Evolutionary conservation across 306 rosid genomes (phyloP), one percentile per base, ranked within the genome.

Genomic region (Casuarina equisetifolia): DNA sequence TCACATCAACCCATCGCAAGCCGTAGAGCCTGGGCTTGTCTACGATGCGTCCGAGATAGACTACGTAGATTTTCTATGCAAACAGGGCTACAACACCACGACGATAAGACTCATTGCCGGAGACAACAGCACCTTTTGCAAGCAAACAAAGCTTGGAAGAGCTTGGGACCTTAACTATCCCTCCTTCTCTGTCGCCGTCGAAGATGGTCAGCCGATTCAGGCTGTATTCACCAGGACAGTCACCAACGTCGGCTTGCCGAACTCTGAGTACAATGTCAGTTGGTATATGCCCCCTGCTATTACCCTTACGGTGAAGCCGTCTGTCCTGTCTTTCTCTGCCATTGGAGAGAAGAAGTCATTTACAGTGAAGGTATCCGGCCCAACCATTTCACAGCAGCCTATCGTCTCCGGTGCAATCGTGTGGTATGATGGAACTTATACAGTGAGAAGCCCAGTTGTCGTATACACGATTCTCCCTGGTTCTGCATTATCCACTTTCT

Each of bases 201-300:
- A 76, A 69, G 84, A 80, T 62, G 79, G 80, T 39, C 71, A 77
- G 50, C 13, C 2, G 43, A 73, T 76, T 69, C 16, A 50, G 0
- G 80, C 71, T 4, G 50, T 49, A n/a, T 76, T 80, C 72, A 57
- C 74, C 2, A 57, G 79, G 43, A 76, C 76, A 13, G 84, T 84
- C 68, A 84, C 79, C 50, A 84, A 80, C 16, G 82, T 84, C 51
- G 87, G 84, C 40, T n/a, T 73, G 0, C 49, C 79, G 5, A 72
- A 83, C 73, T 79, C 86, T 4, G 67, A 59, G 73, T 76, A 84
- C 75, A 19, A 6, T 9, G 49, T 25, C 12, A 40, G 25, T 16
- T 7, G 10, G 9, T 6, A 42, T 72, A 3, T 36, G 52, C 84
- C 76, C 12, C 2, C 55, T 4, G 5, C 50, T 38, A 3, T 73